Evolutionary conservation across 257 asterid genomes (phyloP).

Genomic region (Solanum pimpinellifolium): DNA sequence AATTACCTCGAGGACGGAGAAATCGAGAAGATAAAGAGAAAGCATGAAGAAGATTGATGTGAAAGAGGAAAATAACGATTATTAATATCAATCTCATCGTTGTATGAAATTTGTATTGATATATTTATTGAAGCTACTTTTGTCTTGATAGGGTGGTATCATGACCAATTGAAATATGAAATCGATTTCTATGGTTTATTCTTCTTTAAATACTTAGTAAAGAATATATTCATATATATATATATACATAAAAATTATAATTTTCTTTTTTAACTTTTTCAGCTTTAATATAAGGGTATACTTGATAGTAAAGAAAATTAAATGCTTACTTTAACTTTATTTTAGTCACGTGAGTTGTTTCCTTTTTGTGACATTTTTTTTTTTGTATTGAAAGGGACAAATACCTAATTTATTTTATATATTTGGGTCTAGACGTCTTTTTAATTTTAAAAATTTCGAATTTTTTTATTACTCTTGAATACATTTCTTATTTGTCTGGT

Average conservation of each 20-base stretch:
- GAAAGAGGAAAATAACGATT: background rate
- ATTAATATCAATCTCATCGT: background rate
- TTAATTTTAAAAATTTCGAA: too few species aligned
- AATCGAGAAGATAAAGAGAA: background rate
- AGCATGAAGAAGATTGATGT: background rate
- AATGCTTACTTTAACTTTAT: background rate
- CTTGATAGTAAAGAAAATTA: background rate
- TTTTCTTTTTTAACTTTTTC: background rate
- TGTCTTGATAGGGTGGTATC: background rate
- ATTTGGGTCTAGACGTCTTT: fast-evolving
- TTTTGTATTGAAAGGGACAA: background rate
- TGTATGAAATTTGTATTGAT: background rate
- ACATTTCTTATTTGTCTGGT: too few species aligned
- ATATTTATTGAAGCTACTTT: background rate
- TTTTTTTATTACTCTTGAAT: too few species aligned
- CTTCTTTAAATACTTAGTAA: background rate
- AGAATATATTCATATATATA: background rate
- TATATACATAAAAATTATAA: background rate
- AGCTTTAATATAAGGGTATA: background rate
- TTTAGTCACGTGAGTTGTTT: background rate
- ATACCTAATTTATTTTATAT: background rate
- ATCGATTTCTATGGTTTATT: background rate
- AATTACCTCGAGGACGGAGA: background rate
- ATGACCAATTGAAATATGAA: background rate
- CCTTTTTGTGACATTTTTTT: background rate